phyloP scores from a whole-genome alignment of 2,329 filamentous ascomycete genomes.

The Scopulariopsis brevicaulis region DNA sequence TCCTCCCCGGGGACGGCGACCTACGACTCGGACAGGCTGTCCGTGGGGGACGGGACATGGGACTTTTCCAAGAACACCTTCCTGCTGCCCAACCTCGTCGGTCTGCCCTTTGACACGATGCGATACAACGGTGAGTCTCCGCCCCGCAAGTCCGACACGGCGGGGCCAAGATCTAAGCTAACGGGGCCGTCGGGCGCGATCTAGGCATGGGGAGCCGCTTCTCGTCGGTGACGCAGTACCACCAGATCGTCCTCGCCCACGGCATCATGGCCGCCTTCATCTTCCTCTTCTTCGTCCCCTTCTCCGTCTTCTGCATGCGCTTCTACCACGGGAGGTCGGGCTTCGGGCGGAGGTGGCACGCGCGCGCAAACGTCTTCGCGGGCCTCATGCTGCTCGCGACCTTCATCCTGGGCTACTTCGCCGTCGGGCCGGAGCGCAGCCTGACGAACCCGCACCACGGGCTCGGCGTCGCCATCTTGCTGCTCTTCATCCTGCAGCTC shows the following conservation, averaged over 20 bases:
- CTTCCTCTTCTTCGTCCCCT: conserved; percentile 63
- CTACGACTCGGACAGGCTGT: conserved; percentile 64
- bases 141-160: background rate
- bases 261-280: conserved; percentile 60
- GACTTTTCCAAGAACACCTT: conserved; percentile 68
- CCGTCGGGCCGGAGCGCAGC: conserved; percentile 60
- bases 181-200: conserved; percentile 1
- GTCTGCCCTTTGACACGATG: conserved; percentile 72
- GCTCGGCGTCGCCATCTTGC: conserved; percentile 70
- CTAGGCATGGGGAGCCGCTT: conserved; percentile 77
- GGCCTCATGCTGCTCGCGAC: conserved; percentile 58
- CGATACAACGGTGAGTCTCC: conserved; percentile 61
- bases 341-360: conserved; percentile 56
- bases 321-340: conserved; percentile 56
- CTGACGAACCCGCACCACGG: conserved; percentile 77
- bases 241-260: conserved; percentile 58
- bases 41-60: conserved; percentile 76
- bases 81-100: conserved; percentile 64
- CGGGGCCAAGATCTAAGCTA: conserved; percentile 1
- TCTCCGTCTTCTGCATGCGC: conserved; percentile 61
- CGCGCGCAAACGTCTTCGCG: conserved; percentile 61
- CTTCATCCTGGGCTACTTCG: conserved; percentile 66
- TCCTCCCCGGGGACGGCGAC: conserved; percentile 61
- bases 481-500: conserved; percentile 59
- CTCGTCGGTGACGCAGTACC: conserved; percentile 56